Percentiles rank a stretch among this genome's conserved stretches.
phyloP scores from a whole-genome alignment of 352 stramenopile species.

The Phytopythium ostracodes region DNA sequence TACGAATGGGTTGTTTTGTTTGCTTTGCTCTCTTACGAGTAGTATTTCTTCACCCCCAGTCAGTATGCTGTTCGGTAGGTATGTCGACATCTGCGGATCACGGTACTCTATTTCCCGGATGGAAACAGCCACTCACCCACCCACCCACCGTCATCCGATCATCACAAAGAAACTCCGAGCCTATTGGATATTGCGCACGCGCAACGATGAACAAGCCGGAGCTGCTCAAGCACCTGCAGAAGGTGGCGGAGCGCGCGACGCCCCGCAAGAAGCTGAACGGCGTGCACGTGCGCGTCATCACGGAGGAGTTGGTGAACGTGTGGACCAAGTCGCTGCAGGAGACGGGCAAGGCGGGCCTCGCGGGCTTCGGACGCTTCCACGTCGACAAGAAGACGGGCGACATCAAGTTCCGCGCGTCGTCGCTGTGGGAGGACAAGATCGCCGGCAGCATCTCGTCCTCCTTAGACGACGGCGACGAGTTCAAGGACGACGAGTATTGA shows the following conservation, averaged over 20 bases:
- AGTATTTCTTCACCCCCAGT: background rate
- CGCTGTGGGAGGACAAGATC: slow-evolving; percentile 32
- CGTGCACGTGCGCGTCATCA: slow-evolving; percentile 36
- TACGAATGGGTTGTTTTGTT: background rate
- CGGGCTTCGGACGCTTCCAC: slow-evolving; percentile 37
- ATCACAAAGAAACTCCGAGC: background rate
- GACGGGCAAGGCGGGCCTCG: slow-evolving; percentile 32
- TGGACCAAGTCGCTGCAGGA: slow-evolving; percentile 43
- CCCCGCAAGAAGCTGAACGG: slow-evolving; percentile 35
- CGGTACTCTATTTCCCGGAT: background rate
- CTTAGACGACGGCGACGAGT: slow-evolving; percentile 7
- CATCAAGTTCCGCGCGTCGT: slow-evolving; percentile 45
- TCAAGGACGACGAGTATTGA: slow-evolving; percentile 12
- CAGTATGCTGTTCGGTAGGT: background rate
- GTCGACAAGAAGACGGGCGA: slow-evolving; percentile 37
- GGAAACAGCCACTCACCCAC: background rate
- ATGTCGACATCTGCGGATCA: background rate
- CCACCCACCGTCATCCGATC: too few species aligned
- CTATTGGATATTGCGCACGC: background rate
- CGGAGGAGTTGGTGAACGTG: slow-evolving; percentile 33
- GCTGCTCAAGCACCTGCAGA: slow-evolving; percentile 47
- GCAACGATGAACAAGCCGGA: slow-evolving; percentile 35
- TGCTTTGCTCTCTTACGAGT: background rate
- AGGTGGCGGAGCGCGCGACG: slow-evolving; percentile 26
- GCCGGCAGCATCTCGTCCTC: slow-evolving; percentile 38